phyloP scores from a whole-genome alignment of 805 yeast genomes.

The Metschnikowia bowlesiae region DNA sequence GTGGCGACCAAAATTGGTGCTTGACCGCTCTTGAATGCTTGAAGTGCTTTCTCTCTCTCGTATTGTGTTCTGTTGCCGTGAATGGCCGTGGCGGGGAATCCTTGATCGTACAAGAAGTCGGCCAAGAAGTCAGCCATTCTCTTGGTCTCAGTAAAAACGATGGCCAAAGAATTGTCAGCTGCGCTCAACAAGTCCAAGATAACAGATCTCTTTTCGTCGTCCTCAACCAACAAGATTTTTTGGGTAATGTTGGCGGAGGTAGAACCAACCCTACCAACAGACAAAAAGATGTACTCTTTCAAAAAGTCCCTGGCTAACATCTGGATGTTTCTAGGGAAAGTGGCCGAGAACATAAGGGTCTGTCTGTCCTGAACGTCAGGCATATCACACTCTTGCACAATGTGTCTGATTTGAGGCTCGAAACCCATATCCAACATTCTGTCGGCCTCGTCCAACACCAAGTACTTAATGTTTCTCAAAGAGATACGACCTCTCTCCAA shows the following conservation, averaged over 20 bases:
- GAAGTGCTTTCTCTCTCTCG: slow-evolving; percentile 97
- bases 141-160: slow-evolving; percentile 96
- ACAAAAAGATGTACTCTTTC: slow-evolving; percentile 89
- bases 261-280: slow-evolving; percentile 99
- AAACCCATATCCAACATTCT: slow-evolving; percentile 99
- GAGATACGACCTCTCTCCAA: slow-evolving; percentile 94
- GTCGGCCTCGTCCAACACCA: slow-evolving; percentile 98
- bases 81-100: slow-evolving; percentile 95
- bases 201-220: slow-evolving; percentile 85
- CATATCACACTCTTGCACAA: slow-evolving; percentile 98
- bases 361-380: slow-evolving; percentile 88
- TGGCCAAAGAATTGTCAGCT: slow-evolving; percentile 78
- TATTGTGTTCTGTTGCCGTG: slow-evolving; percentile 98
- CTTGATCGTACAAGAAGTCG: slow-evolving; percentile 82
- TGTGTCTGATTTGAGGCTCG: slow-evolving; percentile 98
- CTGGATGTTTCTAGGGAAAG: slow-evolving; percentile 98
- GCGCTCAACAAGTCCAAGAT: slow-evolving; percentile 79
- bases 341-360: slow-evolving; percentile 97
- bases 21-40: slow-evolving; percentile 85
- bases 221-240: slow-evolving; percentile 86
- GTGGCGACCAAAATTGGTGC: slow-evolving; percentile 97
- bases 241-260: slow-evolving; percentile 98
- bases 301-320: slow-evolving; percentile 95
- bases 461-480: slow-evolving; percentile 80
- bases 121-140: slow-evolving; percentile 96